Base-by-base conservation (phyloP, 257 asterid genomes). In the Petrea volubilis region DNA sequence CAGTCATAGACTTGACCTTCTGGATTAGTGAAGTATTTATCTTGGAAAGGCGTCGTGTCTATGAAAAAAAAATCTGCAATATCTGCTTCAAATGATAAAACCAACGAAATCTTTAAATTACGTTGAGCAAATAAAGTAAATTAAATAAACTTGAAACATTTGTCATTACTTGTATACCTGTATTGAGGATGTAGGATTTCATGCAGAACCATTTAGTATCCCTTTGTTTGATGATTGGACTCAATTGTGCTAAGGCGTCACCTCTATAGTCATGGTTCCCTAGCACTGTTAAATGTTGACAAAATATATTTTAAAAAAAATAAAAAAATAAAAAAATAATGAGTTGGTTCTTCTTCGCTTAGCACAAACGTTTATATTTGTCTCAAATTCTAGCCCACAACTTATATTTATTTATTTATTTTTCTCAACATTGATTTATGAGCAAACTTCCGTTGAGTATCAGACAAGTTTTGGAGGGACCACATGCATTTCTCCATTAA, bases 251-350 rank as follows among this genome's bases (percentile, higher is more conserved):
- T 73, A 84, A 74, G 6, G 86, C 91, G 52, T 91, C 77, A 21
- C 96, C 95, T 77, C 95, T 85, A 10, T 91, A 91, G 41, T 91
- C 97, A 81, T 91, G 97, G 84, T 89, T 89, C 17, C 97, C 97
- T 55, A 89, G 50, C 25, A 91, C 97, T 89, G 73, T 46, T n/a
- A 14, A 46, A 38, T 38, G 43, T 38, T 38, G 43, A 7, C 6
- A 38, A 3, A 1, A 38, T 1, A 5, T 38, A 38, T 33, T n/a
- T n/a, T 33, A 33, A 33, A 33, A 33, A 33, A 33, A 33, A 33
- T 2, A 7, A 33, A 7, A 33, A 33, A 3, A 33, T 33, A 33
- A 33, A 33, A 33, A 33, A 7, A 2, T 33, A 33, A 33, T 3
- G 38, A 33, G n/a, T n/a, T n/a, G n/a, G n/a, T n/a, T n/a, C n/a